Conservation (phyloP, 306 rosid genomes). For the Alnus glutinosa region DNA sequence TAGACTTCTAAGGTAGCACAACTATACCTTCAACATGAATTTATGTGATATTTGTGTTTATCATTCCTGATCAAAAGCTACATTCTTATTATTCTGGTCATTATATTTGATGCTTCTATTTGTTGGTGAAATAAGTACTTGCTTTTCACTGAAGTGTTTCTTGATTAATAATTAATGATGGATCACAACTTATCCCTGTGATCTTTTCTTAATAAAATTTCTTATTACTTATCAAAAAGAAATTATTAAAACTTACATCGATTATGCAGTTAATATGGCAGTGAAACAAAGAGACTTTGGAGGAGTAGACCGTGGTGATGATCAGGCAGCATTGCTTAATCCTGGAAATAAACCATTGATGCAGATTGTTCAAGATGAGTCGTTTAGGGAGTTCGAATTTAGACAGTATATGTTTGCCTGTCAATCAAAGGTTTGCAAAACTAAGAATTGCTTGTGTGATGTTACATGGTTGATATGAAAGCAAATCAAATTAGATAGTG, state of each 20-base stretch:
- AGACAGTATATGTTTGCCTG: constrained; percentile 94
- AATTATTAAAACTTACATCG: constrained; percentile 24
- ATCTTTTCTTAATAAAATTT: neutral
- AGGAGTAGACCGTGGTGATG: constrained; percentile 84
- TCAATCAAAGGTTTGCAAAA: constrained; percentile 76
- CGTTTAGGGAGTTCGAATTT: constrained; percentile 96
- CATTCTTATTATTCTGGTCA: neutral
- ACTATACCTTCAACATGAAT: neutral
- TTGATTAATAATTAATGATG: neutral
- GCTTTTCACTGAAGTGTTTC: neutral
- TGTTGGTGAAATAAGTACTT: neutral
- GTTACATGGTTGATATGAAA: constrained; percentile 15
- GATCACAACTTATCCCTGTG: no score
- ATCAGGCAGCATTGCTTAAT: constrained; percentile 81
- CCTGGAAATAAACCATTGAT: constrained; percentile 79
- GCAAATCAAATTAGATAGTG: constrained; percentile 18
- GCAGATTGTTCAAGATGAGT: constrained; percentile 92
- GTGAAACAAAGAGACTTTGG: constrained; percentile 91
- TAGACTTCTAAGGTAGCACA: neutral
- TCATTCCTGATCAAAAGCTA: neutral
- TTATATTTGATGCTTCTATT: constrained; percentile 2
- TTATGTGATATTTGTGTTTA: neutral
- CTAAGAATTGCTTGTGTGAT: constrained; percentile 27
- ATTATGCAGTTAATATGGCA: constrained; percentile 59
- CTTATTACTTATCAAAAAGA: constrained; percentile 26